phyloP scores from a whole-genome alignment of 345 rosid species.

The Kandelia obovata region DNA sequence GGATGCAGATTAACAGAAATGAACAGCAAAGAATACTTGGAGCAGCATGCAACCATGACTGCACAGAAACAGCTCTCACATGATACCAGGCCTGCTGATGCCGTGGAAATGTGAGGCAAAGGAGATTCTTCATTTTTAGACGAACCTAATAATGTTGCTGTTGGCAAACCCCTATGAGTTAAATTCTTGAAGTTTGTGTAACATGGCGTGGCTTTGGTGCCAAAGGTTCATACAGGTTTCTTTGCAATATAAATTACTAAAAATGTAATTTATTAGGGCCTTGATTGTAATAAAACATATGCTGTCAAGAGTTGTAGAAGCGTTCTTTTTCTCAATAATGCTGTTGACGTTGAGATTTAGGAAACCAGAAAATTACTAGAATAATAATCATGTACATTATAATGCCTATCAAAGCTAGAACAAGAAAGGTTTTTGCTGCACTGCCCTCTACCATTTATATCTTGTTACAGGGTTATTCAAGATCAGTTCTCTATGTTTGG shows the following conservation, averaged over 20 bases:
- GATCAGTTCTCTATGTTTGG: no score
- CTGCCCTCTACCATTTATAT: no score
- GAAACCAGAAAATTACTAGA: no score
- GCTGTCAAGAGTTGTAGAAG: background rate
- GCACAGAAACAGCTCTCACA: constrained; percentile 26
- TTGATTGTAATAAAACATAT: constrained; percentile 1
- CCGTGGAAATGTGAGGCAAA: background rate
- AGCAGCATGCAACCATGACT: constrained; percentile 50
- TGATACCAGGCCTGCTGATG: background rate
- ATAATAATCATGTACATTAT: no score
- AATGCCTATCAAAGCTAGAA: no score
- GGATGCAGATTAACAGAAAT: constrained; percentile 77
- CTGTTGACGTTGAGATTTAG: no score
- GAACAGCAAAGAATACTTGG: constrained; percentile 94
- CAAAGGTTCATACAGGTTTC: background rate
- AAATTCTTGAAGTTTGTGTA: background rate
- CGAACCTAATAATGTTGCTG: background rate
- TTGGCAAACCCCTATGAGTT: background rate
- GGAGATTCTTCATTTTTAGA: background rate
- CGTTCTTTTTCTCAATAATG: background rate
- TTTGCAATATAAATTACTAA: background rate
- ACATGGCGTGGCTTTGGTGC: background rate
- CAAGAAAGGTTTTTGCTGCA: no score
- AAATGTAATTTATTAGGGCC: constrained; percentile 8
- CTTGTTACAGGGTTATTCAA: no score